phyloP scores from a whole-genome alignment of 2,329 filamentous ascomycete species.

The Talaromyces sp. region DNA sequence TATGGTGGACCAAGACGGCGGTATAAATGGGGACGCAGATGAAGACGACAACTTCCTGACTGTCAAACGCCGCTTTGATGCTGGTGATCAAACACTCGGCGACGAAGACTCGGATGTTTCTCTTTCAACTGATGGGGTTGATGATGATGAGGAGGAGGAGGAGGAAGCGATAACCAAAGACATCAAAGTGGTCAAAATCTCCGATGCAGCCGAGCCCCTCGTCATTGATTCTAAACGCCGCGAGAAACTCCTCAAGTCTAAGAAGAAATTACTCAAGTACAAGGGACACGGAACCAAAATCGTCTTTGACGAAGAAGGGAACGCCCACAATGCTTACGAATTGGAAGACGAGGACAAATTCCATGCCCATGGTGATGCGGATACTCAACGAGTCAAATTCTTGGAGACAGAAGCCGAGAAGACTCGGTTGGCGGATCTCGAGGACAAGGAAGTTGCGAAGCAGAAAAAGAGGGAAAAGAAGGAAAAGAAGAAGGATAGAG shows the following conservation, averaged over 20 bases:
- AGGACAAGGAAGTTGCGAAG: conserved; percentile 76
- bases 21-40: conserved; percentile 48
- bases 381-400: conserved; percentile 72
- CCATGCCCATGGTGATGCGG: conserved; percentile 66
- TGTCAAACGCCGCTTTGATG: conserved; percentile 81
- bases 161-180: background rate
- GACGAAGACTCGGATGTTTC: conserved; percentile 2
- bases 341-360: conserved; percentile 83
- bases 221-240: conserved; percentile 91
- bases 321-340: conserved; percentile 79
- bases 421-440: conserved; percentile 69
- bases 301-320: conserved; percentile 88
- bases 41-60: conserved; percentile 79
- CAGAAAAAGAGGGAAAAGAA: conserved; percentile 59
- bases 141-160: conserved; percentile 39
- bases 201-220: conserved; percentile 60
- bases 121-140: conserved; percentile 15
- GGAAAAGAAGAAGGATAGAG: conserved; percentile 40
- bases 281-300: conserved; percentile 82
- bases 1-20: conserved; percentile 33
- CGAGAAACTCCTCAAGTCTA: conserved; percentile 90
- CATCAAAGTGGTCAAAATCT: conserved; percentile 46
- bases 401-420: conserved; percentile 68
- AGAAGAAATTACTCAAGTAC: conserved; percentile 89
- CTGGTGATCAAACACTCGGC: conserved; percentile 55